Conservation (phyloP, 257 asterid genomes). For the Rhazya stricta region DNA sequence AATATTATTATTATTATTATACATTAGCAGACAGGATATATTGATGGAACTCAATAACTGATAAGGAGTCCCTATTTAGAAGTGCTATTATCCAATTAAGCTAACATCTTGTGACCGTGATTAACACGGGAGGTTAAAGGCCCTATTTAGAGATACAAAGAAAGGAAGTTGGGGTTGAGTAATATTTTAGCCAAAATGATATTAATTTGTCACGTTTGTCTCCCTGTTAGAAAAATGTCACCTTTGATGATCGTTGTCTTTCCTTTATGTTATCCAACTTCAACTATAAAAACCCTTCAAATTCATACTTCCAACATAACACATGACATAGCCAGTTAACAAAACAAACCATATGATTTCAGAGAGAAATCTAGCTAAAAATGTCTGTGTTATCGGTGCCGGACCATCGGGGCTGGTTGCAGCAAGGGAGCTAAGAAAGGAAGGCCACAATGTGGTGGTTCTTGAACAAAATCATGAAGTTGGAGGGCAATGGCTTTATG, state of each 20-base stretch:
- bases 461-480: slow-evolving; percentile 70
- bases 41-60: no score
- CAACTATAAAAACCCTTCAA: neutral
- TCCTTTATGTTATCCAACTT: neutral
- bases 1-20: no score
- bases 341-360: neutral
- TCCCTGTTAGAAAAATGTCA: neutral
- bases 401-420: slow-evolving; percentile 86
- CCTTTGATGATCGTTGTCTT: neutral
- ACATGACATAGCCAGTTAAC: neutral
- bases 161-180: neutral
- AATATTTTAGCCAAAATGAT: neutral
- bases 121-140: no score
- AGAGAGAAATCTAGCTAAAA: neutral
- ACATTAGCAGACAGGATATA: no score
- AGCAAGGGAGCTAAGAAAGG: slow-evolving; percentile 72
- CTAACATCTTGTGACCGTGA: no score
- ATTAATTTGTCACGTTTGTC: neutral
- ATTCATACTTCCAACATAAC: neutral
- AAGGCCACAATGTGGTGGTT: slow-evolving; percentile 74
- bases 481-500: slow-evolving; percentile 92
- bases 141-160: no score
- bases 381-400: slow-evolving; percentile 53
- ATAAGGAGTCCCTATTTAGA: no score
- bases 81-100: no score